These are phyloP conservation scores for Penicillium turbatum DNA, from an alignment of 495 filamentous ascomycete species.

Conservation along the genomic window DNA sequence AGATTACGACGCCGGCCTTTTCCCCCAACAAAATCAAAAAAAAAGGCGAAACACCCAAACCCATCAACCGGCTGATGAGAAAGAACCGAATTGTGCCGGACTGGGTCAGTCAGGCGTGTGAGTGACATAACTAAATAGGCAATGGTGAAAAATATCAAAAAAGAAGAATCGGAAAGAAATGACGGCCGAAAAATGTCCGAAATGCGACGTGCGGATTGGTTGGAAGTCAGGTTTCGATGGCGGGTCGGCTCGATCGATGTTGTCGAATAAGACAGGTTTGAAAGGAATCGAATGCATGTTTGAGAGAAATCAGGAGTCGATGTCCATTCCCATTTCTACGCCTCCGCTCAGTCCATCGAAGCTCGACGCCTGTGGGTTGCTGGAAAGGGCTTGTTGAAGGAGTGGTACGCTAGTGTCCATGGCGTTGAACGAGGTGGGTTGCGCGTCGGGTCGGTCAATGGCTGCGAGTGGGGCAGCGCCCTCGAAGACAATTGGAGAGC, in stretches of 20 bases:
- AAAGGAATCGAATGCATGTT: background rate
- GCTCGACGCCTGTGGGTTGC: constrained; percentile 18
- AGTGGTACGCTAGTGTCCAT: constrained; percentile 30
- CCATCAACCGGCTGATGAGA: constrained; percentile 14
- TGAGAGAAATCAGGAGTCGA: constrained; percentile 24
- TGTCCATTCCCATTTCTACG: constrained; percentile 37
- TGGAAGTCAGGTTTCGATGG: constrained; percentile 5
- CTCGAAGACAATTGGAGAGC: constrained; percentile 61
- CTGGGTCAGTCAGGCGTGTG: constrained; percentile 21
- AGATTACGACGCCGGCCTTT: constrained; percentile 7
- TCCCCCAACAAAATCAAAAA: background rate
- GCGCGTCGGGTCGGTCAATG: constrained; percentile 29
- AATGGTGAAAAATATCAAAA: constrained; percentile 8
- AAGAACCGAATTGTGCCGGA: constrained; percentile 13
- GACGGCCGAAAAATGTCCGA: background rate
- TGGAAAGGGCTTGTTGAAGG: constrained; percentile 33
- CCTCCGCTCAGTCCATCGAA: constrained; percentile 22
- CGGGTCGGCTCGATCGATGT: constrained; percentile 1
- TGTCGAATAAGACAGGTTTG: background rate
- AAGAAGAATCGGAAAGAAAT: background rate
- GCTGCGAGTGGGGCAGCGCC: constrained; percentile 48
- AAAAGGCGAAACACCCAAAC: constrained; percentile 9
- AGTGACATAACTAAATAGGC: constrained; percentile 18
- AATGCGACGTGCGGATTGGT: constrained; percentile 1
- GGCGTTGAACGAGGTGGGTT: constrained; percentile 19